Base-by-base conservation (phyloP, 192 early-diverging fungal genomes). In the Podochytrium sp. region DNA sequence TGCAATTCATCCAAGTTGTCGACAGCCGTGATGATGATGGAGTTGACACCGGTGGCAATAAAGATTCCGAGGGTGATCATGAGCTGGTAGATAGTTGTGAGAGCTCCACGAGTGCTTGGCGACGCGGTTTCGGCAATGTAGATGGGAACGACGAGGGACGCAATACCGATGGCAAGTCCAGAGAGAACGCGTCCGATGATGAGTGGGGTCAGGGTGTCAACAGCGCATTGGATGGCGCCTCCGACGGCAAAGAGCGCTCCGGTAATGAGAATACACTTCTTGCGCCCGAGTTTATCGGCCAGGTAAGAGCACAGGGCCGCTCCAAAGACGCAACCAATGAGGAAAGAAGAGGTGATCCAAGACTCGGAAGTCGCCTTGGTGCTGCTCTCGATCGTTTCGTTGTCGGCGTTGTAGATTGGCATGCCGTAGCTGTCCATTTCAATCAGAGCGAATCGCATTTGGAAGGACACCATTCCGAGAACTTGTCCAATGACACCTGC, bases 61-160 rank as follows among this genome's bases (percentile, higher is more conserved):
- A 80, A 78, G 65, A 74, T 71, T 71, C 94, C 96, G 88, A 93
- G 92, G 49, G 96, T 98, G 80, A 98, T 96, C 71, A 93, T 91
- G 85, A 93, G 92, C 79, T 98, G 96, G 73, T 96, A 91, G 53
- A 96, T 82, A 32, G 92, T 63, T 16, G 71, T 73, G n/a, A 73
- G 32, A 10, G 37, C 37, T 43, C 95, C 95, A 80, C 95, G 93
- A 76, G 94, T 92, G 34, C 87, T 78, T 41, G 91, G 82, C 29
- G 93, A 92, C 32, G 94, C 88, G 23, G 94, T 89, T 64, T 97
- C 95, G 25, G 94, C 90, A 53, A 82, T 71, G 64, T 85, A 87
- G 25, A 84, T 55, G 25, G 83, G 83, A 39, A 79, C 79, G 40
- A 51, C 59, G 69, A 77, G 77, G 35, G 83, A 84, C 3, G 72